Conservation (phyloP, 108 stramenopile species). For the Cyclotella sp. region DNA sequence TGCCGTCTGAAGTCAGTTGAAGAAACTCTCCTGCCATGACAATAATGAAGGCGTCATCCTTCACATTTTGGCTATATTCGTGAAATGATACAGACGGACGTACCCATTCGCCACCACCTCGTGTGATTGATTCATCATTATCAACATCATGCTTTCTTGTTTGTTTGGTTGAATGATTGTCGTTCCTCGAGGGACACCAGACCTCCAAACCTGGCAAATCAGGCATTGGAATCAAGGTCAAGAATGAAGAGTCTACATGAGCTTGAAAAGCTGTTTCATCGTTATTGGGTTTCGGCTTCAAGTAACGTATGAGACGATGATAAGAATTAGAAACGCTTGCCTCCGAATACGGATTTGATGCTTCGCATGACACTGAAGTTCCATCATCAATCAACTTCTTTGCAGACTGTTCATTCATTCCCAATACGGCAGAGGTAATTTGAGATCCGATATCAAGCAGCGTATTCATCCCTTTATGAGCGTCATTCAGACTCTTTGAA, state of each 20-base stretch:
- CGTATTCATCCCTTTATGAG: slow-evolving; percentile 45
- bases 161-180: no score
- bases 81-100: slow-evolving; percentile 25
- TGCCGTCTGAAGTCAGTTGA: slow-evolving; percentile 36
- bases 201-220: slow-evolving; percentile 50
- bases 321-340: slow-evolving; percentile 44
- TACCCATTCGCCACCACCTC: slow-evolving; percentile 40
- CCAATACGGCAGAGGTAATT: slow-evolving; percentile 51
- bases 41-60: slow-evolving; percentile 39
- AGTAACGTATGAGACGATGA: slow-evolving; percentile 49
- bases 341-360: background rate
- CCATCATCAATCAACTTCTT: slow-evolving; percentile 48
- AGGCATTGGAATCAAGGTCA: slow-evolving; percentile 54
- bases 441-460: slow-evolving; percentile 45
- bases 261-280: slow-evolving; percentile 31
- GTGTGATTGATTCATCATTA: background rate
- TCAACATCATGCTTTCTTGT: no score
- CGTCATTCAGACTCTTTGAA: slow-evolving; percentile 14
- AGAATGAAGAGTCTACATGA: slow-evolving; percentile 50
- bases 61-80: background rate
- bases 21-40: slow-evolving; percentile 53
- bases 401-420: slow-evolving; percentile 30
- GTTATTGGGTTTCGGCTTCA: slow-evolving; percentile 27
- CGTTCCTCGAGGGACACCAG: slow-evolving; percentile 50
- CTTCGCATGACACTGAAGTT: background rate